These are phyloP conservation scores for Herpetomonas tarakana DNA, from an alignment of 208 protist species.

Conservation along the genomic window DNA sequence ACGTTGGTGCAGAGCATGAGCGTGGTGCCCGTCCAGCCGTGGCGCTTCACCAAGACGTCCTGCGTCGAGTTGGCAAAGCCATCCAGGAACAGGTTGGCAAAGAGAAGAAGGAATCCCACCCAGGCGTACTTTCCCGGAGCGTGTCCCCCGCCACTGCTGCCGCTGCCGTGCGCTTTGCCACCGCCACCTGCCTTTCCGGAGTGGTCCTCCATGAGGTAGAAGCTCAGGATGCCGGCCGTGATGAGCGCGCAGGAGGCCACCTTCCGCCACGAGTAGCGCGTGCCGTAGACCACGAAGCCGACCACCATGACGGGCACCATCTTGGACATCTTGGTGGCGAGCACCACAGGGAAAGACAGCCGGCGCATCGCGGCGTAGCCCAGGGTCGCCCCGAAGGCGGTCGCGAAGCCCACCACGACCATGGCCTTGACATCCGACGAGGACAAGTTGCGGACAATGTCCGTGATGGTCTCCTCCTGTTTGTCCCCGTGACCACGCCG, in stretches of 20 bases:
- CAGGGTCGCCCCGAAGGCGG: constrained; percentile 59
- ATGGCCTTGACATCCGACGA: constrained; percentile 23
- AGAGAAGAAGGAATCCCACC: constrained; percentile 49
- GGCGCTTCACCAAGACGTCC: constrained; percentile 63
- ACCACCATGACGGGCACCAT: constrained; percentile 85
- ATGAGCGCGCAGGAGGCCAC: constrained; percentile 52
- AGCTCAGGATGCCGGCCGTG: constrained; percentile 56
- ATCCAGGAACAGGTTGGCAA: constrained; percentile 68
- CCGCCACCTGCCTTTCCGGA: background rate
- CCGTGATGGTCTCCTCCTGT: background rate
- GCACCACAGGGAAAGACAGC: constrained; percentile 72
- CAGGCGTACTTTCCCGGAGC: background rate
- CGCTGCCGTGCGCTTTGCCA: background rate
- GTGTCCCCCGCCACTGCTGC: background rate
- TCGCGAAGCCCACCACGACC: constrained; percentile 67
- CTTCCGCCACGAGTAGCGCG: constrained; percentile 56
- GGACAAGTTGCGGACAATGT: background rate
- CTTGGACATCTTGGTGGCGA: constrained; percentile 85
- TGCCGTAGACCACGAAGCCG: constrained; percentile 65
- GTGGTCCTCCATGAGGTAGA: constrained; percentile 54
- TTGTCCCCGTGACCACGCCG: no score
- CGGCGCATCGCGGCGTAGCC: constrained; percentile 77
- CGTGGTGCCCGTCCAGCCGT: constrained; percentile 42
- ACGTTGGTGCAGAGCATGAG: constrained; percentile 75
- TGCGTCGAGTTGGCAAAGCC: constrained; percentile 86